phyloP scores from a whole-genome alignment of 1,284 basidiomycete species.

The Leccinum huronense region DNA sequence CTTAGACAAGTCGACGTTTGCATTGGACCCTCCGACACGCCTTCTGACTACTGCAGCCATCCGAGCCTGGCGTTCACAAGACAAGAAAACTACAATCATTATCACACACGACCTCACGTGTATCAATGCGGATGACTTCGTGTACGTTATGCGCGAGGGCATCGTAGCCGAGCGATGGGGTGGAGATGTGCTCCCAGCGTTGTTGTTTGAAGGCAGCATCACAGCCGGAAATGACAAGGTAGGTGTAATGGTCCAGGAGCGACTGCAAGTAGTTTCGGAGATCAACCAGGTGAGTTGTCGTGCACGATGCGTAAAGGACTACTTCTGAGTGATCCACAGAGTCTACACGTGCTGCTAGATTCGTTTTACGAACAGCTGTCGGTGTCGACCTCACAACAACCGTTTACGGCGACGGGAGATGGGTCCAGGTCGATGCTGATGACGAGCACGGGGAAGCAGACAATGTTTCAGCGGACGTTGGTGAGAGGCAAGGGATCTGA shows the following conservation, averaged over 20 bases:
- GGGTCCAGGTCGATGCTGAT: conserved; percentile 67
- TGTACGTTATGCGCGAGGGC: conserved; percentile 88
- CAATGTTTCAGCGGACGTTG: conserved; percentile 50
- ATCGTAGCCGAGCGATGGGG: conserved; percentile 71
- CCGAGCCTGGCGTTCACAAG: conserved; percentile 61
- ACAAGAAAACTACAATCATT: conserved; percentile 87
- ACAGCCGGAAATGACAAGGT: conserved; percentile 52
- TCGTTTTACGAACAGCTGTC: conserved; percentile 80
- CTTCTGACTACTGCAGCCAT: conserved; percentile 88
- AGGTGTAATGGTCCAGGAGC: conserved; percentile 68
- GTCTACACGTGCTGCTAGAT: conserved; percentile 59
- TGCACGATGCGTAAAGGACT: conserved; percentile 5
- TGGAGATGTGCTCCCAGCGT: conserved; percentile 83
- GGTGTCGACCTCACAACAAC: conserved; percentile 66
- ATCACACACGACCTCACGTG: conserved; percentile 96
- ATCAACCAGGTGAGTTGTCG: conserved; percentile 61
- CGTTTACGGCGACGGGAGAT: conserved; percentile 55
- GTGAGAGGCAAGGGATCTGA: conserved; percentile 49
- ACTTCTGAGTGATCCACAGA: conserved; percentile 40
- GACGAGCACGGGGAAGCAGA: conserved; percentile 60
- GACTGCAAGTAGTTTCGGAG: conserved; percentile 63
- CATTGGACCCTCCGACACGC: conserved; percentile 87
- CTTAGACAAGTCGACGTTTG: conserved; percentile 94
- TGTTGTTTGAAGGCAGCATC: conserved; percentile 76
- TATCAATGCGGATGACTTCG: conserved; percentile 77